phyloP scores from a whole-genome alignment of 1,139 yeast species.

The Arxiozyma slooffiae region DNA sequence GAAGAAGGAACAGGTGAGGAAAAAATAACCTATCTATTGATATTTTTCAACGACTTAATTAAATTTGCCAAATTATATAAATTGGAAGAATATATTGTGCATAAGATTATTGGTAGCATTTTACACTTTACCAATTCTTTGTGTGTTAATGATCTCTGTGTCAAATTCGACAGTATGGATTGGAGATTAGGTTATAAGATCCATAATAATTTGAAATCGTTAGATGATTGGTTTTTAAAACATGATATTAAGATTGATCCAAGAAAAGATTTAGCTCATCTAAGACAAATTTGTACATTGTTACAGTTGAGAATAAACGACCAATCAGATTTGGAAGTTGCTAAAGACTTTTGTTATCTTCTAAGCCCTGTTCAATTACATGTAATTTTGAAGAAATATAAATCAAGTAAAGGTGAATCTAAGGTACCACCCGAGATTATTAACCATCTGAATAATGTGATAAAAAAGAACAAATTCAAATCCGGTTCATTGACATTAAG shows the following conservation, averaged over 20 bases:
- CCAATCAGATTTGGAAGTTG: conserved; percentile 78
- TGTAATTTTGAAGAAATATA: conserved; percentile 76
- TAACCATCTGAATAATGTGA: conserved; percentile 54
- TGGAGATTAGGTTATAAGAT: conserved; percentile 97
- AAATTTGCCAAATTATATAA: neutral
- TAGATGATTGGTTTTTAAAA: conserved; percentile 95
- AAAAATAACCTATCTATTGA: conserved; percentile 3
- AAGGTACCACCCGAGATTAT: conserved; percentile 79
- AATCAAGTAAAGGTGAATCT: conserved; percentile 84
- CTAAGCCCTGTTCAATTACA: conserved; percentile 89
- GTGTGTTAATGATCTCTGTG: conserved; percentile 87
- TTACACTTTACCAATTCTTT: conserved; percentile 79
- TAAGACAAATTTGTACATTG: conserved; percentile 84
- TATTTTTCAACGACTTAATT: conserved; percentile 30
- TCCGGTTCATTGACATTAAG: conserved; percentile 2
- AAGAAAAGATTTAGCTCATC: conserved; percentile 68
- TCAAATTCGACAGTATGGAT: conserved; percentile 85
- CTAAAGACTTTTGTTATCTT: conserved; percentile 89
- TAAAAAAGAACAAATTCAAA: conserved; percentile 5
- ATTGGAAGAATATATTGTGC: conserved; percentile 50
- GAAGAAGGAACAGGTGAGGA: conserved; percentile 1
- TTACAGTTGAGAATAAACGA: conserved; percentile 84
- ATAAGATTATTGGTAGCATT: conserved; percentile 72
- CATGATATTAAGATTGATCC: conserved; percentile 33
- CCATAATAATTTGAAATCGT: conserved; percentile 85